These are phyloP conservation scores for Ascochyta koolunga DNA, from an alignment of 2,329 filamentous ascomycete species.

Conservation along the genomic window DNA sequence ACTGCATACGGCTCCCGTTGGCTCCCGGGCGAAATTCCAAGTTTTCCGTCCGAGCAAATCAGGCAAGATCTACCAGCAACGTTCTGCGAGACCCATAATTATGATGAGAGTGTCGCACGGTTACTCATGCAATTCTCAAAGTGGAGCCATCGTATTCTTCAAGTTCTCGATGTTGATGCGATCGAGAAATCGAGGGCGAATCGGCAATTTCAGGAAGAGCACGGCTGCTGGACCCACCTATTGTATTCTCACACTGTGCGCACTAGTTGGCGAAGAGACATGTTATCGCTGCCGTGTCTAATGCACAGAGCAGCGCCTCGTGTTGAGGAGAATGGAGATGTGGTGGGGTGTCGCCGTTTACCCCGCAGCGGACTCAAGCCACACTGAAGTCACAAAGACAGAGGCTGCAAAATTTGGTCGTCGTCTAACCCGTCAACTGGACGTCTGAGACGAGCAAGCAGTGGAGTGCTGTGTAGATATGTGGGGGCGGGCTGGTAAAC, in stretches of 20 bases:
- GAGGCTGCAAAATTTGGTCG: neutral
- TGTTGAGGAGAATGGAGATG: neutral
- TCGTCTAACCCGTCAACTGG: neutral
- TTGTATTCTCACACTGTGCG: neutral
- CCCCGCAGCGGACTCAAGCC: neutral
- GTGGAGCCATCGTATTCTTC: constrained; percentile 8
- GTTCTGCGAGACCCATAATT: neutral
- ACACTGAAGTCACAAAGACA: no score
- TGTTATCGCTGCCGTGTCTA: neutral
- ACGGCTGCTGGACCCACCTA: neutral
- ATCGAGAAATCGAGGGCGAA: neutral
- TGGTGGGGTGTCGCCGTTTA: neutral
- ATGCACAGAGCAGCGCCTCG: neutral
- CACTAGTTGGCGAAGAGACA: neutral
- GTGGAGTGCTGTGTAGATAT: no score
- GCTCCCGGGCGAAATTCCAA: neutral
- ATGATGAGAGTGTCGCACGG: neutral
- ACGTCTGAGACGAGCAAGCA: neutral
- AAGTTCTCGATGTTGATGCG: neutral
- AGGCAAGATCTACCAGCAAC: neutral
- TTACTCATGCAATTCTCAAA: neutral
- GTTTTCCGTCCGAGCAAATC: neutral
- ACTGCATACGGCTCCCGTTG: neutral
- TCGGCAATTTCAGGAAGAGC: neutral
- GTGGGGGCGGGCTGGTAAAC: no score